A percentile compares a stretch with the other conserved stretches of the same genome.
phyloP scores from a whole-genome alignment of 345 rosid genomes.

The Diplotaxis tenuifolia region DNA sequence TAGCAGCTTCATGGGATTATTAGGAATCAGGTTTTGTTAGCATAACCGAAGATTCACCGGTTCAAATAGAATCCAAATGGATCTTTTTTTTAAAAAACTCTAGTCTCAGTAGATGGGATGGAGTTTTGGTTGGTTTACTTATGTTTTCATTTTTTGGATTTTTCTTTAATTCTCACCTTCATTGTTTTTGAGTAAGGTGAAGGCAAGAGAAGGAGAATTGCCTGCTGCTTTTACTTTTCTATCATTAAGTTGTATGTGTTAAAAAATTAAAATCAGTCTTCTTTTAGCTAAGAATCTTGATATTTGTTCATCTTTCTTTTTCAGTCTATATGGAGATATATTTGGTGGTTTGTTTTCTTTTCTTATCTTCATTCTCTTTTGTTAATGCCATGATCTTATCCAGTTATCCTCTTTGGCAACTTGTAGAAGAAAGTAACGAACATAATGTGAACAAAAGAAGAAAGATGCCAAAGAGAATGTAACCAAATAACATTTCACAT shows the following conservation, averaged over 20 bases:
- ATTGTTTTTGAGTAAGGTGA: constrained; percentile 39
- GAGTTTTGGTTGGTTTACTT: constrained; percentile 31
- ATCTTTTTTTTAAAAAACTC: constrained; percentile 15
- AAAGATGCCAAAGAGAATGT: constrained; percentile 33
- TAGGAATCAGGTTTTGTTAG: constrained; percentile 36
- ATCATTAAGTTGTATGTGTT: constrained; percentile 33
- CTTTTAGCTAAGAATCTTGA: constrained; percentile 31
- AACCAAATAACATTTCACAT: constrained; percentile 23
- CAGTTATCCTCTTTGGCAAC: constrained; percentile 21
- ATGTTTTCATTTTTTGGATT: constrained; percentile 24
- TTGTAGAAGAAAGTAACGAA: constrained; percentile 26
- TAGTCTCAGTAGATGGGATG: constrained; percentile 22
- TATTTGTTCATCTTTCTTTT: constrained; percentile 24
- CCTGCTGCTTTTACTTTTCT: constrained; percentile 31
- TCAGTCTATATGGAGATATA: constrained; percentile 17
- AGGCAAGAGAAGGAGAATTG: constrained; percentile 46
- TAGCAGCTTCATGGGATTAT: constrained; percentile 26
- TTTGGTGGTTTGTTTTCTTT: background rate
- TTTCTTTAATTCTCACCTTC: constrained; percentile 32
- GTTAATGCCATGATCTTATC: constrained; percentile 17
- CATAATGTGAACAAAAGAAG: constrained; percentile 37
- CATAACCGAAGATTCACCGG: constrained; percentile 18
- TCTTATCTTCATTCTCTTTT: background rate
- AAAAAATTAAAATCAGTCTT: background rate
- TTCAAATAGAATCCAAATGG: constrained; percentile 30